phyloP scores from a whole-genome alignment of 129 eudicot species.

The Escallonia rubra region DNA sequence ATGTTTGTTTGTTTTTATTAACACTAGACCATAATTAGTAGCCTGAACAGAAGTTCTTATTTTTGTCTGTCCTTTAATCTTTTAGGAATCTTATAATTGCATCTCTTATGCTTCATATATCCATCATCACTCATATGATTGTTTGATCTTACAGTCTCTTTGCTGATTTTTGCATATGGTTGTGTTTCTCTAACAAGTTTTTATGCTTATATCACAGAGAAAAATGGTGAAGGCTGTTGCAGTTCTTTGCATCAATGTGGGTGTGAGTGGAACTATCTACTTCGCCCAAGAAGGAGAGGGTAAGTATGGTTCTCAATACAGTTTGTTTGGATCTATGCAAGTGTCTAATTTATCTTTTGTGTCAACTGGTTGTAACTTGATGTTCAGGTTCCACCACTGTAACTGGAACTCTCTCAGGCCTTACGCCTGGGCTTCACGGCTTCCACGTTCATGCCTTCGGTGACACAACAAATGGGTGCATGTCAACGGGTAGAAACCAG shows the following conservation, averaged over 20 bases:
- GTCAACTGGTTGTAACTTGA: neutral
- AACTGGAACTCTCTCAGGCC: constrained; percentile 43
- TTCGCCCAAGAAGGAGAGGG: constrained; percentile 55
- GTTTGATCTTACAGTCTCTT: too few species aligned
- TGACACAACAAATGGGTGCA: constrained; percentile 64
- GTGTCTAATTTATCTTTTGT: too few species aligned
- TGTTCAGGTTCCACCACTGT: constrained; percentile 47
- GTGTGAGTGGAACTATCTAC: constrained; percentile 50
- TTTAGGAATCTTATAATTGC: too few species aligned
- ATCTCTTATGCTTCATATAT: too few species aligned
- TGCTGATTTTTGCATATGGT: too few species aligned
- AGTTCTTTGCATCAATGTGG: constrained; percentile 48
- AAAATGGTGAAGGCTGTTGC: constrained; percentile 64
- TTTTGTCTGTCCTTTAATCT: too few species aligned
- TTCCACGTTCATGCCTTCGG: constrained; percentile 66
- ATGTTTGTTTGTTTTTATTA: too few species aligned
- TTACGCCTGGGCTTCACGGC: constrained; percentile 60
- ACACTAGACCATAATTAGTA: too few species aligned
- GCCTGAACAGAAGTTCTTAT: too few species aligned
- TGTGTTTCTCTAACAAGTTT: too few species aligned
- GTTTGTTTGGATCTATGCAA: neutral
- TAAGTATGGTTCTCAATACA: neutral
- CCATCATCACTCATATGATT: too few species aligned
- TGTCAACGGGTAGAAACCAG: constrained; percentile 41
- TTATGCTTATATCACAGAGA: constrained; percentile 28